Conservation (phyloP, 331 rosid species). For the Quercus tomentella region DNA sequence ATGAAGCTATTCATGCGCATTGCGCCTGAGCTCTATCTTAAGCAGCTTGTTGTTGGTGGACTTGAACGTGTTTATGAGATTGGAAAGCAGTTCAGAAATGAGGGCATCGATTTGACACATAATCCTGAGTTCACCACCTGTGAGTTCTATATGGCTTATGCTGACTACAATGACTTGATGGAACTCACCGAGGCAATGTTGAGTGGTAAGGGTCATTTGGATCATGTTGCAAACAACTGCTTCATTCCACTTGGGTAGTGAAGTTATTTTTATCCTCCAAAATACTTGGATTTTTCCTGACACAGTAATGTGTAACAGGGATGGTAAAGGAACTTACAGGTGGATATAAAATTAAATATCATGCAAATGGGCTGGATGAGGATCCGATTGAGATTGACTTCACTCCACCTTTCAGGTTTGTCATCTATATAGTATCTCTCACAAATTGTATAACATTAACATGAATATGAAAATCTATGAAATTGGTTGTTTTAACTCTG, state of each 20-base stretch:
- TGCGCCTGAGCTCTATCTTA: too few species aligned
- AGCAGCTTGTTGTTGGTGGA: too few species aligned
- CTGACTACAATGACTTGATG: slow-evolving; percentile 82
- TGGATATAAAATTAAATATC: too few species aligned
- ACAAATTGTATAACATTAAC: too few species aligned
- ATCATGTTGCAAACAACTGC: background rate
- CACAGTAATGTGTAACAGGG: slow-evolving; percentile 40
- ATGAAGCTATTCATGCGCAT: slow-evolving; percentile 52
- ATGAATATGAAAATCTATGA: too few species aligned
- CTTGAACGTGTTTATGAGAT: too few species aligned
- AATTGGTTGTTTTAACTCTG: too few species aligned
- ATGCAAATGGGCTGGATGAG: too few species aligned
- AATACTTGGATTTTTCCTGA: slow-evolving; percentile 14
- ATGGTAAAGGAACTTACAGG: slow-evolving; percentile 71
- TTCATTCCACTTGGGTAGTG: background rate
- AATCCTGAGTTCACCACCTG: slow-evolving; percentile 97
- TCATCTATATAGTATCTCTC: too few species aligned
- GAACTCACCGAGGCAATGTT: slow-evolving; percentile 76
- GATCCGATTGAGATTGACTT: too few species aligned
- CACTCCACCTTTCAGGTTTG: too few species aligned
- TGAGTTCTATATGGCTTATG: slow-evolving; percentile 90
- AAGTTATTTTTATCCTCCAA: slow-evolving; percentile 2
- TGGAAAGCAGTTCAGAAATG: too few species aligned
- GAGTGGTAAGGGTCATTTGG: slow-evolving; percentile 55
- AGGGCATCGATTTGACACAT: slow-evolving; percentile 50